These are phyloP conservation scores for Leptographium radiaticola DNA, from an alignment of 2,329 filamentous ascomycete species.

Conservation along the genomic window DNA sequence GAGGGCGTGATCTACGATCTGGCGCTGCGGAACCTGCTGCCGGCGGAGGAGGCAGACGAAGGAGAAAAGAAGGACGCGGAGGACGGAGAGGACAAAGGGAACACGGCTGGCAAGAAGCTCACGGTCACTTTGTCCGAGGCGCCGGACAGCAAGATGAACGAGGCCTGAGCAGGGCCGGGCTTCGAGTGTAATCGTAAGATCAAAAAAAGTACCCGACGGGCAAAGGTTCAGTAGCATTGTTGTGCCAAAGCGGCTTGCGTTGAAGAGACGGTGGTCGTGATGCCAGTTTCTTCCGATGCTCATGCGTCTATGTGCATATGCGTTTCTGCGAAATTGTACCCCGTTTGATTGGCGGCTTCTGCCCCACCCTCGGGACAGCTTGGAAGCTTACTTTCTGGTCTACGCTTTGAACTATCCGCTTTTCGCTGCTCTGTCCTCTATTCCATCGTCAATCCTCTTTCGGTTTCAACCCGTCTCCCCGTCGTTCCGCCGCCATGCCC, in stretches of 20 bases:
- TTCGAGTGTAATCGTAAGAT: too few species aligned
- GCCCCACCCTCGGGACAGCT: not conserved
- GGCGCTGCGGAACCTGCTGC: constrained; percentile 69
- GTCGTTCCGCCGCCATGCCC: constrained; percentile 12
- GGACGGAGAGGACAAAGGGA: not conserved
- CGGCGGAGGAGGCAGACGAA: constrained; percentile 24
- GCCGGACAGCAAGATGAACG: constrained; percentile 8
- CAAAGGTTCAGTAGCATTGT: too few species aligned
- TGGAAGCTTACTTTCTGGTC: not conserved
- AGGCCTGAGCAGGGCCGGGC: not conserved
- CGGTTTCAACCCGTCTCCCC: not conserved
- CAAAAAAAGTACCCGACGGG: too few species aligned
- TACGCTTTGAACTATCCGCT: not conserved
- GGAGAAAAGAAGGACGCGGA: not conserved
- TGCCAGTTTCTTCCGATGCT: too few species aligned
- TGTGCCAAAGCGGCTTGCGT: too few species aligned
- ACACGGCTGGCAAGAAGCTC: not conserved
- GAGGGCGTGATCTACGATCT: constrained; percentile 97
- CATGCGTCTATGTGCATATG: too few species aligned
- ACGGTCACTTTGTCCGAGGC: not conserved
- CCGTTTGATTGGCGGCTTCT: too few species aligned
- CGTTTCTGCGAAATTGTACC: too few species aligned
- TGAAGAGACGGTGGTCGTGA: too few species aligned
- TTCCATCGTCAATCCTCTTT: not conserved
- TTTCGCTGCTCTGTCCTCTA: not conserved